These are phyloP conservation scores for Diplodia scrobiculata DNA, from an alignment of 2,329 filamentous ascomycete genomes.

Conservation along the genomic window DNA sequence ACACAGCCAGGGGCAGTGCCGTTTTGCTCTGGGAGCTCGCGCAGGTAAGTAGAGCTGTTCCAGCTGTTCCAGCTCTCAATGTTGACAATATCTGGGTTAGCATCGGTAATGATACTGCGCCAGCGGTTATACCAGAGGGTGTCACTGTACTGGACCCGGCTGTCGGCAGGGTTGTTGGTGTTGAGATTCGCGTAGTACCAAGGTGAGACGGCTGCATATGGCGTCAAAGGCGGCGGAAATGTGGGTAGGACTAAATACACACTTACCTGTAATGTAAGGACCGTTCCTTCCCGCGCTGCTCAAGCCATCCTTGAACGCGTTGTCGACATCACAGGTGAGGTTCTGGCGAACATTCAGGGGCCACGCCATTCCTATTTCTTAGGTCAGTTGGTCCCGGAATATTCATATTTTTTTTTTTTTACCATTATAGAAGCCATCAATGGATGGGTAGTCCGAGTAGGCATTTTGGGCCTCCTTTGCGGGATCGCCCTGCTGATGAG, in stretches of 20 bases:
- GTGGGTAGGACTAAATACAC: too few species aligned
- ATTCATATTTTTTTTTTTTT: not conserved
- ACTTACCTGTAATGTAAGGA: conserved; percentile 46
- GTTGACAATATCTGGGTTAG: conserved; percentile 46
- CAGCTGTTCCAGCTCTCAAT: conserved; percentile 47
- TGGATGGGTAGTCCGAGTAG: conserved; percentile 40
- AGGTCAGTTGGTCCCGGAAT: not conserved
- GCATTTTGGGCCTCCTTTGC: conserved; percentile 34
- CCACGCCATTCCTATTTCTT: conserved; percentile 1
- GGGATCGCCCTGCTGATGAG: conserved; percentile 34
- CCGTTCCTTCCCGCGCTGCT: conserved; percentile 41
- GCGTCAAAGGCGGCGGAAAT: conserved; percentile 22
- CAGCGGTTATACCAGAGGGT: conserved; percentile 42
- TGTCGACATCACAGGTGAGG: conserved; percentile 34
- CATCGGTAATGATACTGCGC: conserved; percentile 32
- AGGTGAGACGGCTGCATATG: conserved; percentile 41
- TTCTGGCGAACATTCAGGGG: conserved; percentile 17
- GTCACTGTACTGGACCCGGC: conserved; percentile 45
- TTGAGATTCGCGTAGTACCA: conserved; percentile 48
- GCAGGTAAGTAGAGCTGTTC: conserved; percentile 46
- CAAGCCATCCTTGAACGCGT: conserved; percentile 41
- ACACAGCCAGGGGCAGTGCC: conserved; percentile 33
- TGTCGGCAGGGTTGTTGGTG: conserved; percentile 37
- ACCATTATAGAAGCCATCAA: conserved; percentile 46
- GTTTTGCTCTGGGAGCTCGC: conserved; percentile 41